Evolutionary conservation across 2,329 filamentous ascomycete genomes (phyloP).

Genomic region (Paracoccidioides lutzii): DNA sequence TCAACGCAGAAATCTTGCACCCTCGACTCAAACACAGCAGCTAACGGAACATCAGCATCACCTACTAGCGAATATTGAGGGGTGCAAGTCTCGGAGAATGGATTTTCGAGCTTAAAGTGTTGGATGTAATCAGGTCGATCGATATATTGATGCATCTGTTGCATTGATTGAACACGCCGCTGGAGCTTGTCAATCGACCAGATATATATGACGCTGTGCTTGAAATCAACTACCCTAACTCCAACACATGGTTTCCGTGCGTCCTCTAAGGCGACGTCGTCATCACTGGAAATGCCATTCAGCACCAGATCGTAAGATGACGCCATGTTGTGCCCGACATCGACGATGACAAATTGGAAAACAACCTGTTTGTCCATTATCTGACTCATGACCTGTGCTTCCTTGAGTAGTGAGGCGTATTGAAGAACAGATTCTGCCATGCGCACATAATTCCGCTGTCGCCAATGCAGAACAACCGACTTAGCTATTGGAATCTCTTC

Average conservation of each 20-base stretch:
- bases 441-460: constrained; percentile 69
- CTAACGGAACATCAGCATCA: constrained; percentile 81
- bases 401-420: constrained; percentile 76
- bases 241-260: constrained; percentile 81
- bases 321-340: constrained; percentile 72
- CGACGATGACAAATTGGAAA: constrained; percentile 89
- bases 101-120: constrained; percentile 84
- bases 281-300: constrained; percentile 76
- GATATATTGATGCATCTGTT: constrained; percentile 92
- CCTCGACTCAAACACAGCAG: constrained; percentile 83
- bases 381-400: constrained; percentile 96
- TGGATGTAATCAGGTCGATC: constrained; percentile 90
- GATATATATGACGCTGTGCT: constrained; percentile 69
- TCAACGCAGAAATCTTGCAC: constrained; percentile 92
- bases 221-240: constrained; percentile 82
- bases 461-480: constrained; percentile 60
- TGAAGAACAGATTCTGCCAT: constrained; percentile 90
- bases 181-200: constrained; percentile 93
- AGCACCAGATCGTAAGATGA: constrained; percentile 96
- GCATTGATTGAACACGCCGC: constrained; percentile 77
- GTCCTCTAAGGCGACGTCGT: constrained; percentile 68
- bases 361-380: constrained; percentile 85
- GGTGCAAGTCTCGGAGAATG: constrained; percentile 82
- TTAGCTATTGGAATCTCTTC: constrained; percentile 60
- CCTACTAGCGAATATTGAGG: constrained; percentile 86